phyloP scores from a whole-genome alignment of 2,329 filamentous ascomycete genomes.

The Clonostachys solani region DNA sequence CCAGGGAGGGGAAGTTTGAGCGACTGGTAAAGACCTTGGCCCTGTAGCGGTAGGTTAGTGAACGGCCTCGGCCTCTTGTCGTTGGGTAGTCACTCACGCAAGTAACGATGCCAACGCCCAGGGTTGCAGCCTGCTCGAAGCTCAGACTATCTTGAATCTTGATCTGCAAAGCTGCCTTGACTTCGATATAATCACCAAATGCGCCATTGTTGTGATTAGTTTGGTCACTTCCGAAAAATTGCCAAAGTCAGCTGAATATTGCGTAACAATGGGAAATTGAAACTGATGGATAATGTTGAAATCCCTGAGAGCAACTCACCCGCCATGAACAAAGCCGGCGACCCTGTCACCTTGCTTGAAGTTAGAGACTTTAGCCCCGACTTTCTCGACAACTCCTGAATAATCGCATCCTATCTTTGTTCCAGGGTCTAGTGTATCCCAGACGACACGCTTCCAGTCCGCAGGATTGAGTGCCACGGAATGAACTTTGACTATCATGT shows the following conservation, averaged over 20 bases:
- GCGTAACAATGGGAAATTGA: not conserved
- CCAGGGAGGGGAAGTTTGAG: constrained; percentile 41
- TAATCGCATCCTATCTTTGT: constrained; percentile 35
- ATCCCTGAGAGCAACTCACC: not conserved
- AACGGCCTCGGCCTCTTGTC: not conserved
- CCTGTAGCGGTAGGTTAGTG: constrained; percentile 7
- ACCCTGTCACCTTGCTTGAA: constrained; percentile 44
- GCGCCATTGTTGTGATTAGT: constrained; percentile 33
- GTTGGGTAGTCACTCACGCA: constrained; percentile 14
- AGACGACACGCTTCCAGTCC: constrained; percentile 23
- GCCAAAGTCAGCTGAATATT: no score
- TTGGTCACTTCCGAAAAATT: not conserved
- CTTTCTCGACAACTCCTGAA: constrained; percentile 37
- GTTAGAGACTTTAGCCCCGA: constrained; percentile 35
- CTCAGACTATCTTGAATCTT: constrained; percentile 39
- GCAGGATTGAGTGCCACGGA: constrained; percentile 27
- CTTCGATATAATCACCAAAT: constrained; percentile 31
- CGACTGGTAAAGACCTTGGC: constrained; percentile 40
- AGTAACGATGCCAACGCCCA: constrained; percentile 33
- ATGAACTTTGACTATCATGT: constrained; percentile 22
- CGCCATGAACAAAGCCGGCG: constrained; percentile 31
- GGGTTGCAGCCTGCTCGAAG: constrained; percentile 38
- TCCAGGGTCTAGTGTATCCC: constrained; percentile 5
- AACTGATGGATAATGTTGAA: not conserved
- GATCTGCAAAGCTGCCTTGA: constrained; percentile 32